Base-by-base conservation (phyloP, 768 basidiomycete genomes). In the Pleurotus platypus region DNA sequence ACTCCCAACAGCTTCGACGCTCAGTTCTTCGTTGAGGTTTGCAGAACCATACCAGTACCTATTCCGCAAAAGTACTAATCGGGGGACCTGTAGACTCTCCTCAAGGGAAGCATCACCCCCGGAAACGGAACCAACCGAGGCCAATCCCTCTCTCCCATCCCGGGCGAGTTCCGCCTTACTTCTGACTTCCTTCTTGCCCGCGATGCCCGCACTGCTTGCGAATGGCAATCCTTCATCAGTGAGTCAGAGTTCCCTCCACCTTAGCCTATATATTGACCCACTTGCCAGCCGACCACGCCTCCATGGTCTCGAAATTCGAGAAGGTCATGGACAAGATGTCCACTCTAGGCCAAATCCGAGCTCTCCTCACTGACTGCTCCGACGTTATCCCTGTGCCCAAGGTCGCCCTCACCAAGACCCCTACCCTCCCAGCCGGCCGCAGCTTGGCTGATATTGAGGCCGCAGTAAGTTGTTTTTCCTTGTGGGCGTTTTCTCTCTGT, bases 11-110 rank as follows among this genome's bases (percentile, higher is more conserved):
- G 40, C 5, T 72, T 72, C 45, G 72, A 73, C 61, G 50, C 71
- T 5, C 68, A 72, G 40, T 69, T 72, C 63, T 67, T 65, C 60
- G 22, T 70, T 20, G 70, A 70, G 62, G 66, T 66, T n/a, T 27
- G 51, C 15, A 53, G 15, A 20, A 20, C 13, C 46, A 26, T 20
- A 7, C 4, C 5, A 15, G 8, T 24, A 13, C n/a, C 6, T 53
- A 1, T 4, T 4, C 37, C 4, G 5, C 13, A 42, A 43, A 13
- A 46, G 27, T 27, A n/a, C 56, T 30, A 39, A 51, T 20, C 26
- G 48, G 8, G 4, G 30, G 13, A 54, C 12, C 26, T 38, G 20
- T 49, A 72, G 64, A 67, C 66, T 2, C 63, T 70, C 16, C 60
- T 73, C 20, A 50, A 55, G 42, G 71, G 68, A 11, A 61, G 58